These are phyloP conservation scores for Sporothrix pseudoabietina DNA, from an alignment of 2,329 filamentous ascomycete species.

Conservation along the genomic window DNA sequence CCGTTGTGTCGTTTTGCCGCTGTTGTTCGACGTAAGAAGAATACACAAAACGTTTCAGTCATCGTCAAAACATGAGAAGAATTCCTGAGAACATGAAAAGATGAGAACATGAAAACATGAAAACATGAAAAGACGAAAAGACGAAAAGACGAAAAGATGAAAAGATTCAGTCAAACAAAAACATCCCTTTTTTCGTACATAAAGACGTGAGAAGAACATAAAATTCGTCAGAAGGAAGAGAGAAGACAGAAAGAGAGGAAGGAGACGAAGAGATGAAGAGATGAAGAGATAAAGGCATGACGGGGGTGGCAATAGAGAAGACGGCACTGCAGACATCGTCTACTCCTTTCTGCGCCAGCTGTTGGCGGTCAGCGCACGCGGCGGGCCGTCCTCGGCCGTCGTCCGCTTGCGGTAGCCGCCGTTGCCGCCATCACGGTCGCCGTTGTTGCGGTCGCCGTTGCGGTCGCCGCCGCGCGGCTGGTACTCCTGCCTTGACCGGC, in stretches of 20 bases:
- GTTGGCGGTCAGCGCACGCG: constrained; percentile 21
- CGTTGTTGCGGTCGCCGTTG: not conserved
- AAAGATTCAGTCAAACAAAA: not conserved
- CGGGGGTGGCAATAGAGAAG: too few species aligned
- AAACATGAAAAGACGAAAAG: not conserved
- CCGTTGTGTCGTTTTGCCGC: not conserved
- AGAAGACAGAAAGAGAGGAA: not conserved
- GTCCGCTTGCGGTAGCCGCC: constrained; percentile 9
- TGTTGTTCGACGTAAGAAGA: not conserved
- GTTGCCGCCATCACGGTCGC: not conserved
- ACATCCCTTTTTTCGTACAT: not conserved
- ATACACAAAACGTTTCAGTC: constrained; percentile 6
- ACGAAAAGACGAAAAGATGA: not conserved
- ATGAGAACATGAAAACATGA: not conserved
- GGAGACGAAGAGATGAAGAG: not conserved
- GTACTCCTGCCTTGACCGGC: not conserved
- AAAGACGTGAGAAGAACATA: not conserved
- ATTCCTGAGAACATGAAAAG: not conserved
- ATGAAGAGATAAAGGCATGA: not conserved
- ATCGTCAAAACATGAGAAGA: not conserved
- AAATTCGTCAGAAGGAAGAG: not conserved
- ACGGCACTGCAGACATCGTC: not conserved
- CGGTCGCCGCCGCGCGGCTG: not conserved
- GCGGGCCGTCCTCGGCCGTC: constrained; percentile 1
- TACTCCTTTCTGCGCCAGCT: constrained; percentile 29